Conservation (phyloP, 2,329 filamentous ascomycete genomes). For the Colletotrichum graminicola region DNA sequence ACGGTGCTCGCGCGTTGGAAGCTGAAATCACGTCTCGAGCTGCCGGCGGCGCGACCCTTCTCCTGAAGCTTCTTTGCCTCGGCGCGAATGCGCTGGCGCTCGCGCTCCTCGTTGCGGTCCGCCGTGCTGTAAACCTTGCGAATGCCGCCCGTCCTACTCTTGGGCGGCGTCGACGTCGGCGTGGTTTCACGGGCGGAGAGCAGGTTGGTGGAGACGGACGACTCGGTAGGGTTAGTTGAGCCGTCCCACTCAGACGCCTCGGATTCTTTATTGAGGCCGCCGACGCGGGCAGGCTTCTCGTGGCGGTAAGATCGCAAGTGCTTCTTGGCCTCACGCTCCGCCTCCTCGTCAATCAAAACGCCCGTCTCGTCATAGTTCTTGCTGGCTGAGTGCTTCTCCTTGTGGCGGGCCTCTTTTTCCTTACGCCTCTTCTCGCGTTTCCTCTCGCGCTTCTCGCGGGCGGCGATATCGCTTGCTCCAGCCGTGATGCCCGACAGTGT, state of each 20-base stretch:
- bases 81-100: constrained; percentile 66
- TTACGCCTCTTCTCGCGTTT: constrained; percentile 62
- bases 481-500: constrained; percentile 69
- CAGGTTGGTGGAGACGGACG: constrained; percentile 73
- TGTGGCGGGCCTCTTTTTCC: constrained; percentile 50
- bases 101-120: constrained; percentile 64
- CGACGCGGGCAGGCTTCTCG: constrained; percentile 87
- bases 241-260: constrained; percentile 87
- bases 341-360: constrained; percentile 71
- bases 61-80: constrained; percentile 69
- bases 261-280: constrained; percentile 85
- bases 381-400: constrained; percentile 46
- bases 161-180: constrained; percentile 66
- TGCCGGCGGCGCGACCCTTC: constrained; percentile 57
- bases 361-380: constrained; percentile 59
- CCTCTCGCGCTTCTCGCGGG: constrained; percentile 68
- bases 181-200: constrained; percentile 69
- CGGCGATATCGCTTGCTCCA: constrained; percentile 67
- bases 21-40: constrained; percentile 63
- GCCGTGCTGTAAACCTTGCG: constrained; percentile 73
- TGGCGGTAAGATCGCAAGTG: constrained; percentile 87
- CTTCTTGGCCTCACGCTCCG: constrained; percentile 72
- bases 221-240: constrained; percentile 74
- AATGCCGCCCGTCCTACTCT: constrained; percentile 61
- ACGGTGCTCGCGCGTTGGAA: constrained; percentile 60